Percentiles rank a stretch among this genome's conserved stretches.
phyloP scores from a whole-genome alignment of 352 stramenopile genomes.

The Pythium periplocum region DNA sequence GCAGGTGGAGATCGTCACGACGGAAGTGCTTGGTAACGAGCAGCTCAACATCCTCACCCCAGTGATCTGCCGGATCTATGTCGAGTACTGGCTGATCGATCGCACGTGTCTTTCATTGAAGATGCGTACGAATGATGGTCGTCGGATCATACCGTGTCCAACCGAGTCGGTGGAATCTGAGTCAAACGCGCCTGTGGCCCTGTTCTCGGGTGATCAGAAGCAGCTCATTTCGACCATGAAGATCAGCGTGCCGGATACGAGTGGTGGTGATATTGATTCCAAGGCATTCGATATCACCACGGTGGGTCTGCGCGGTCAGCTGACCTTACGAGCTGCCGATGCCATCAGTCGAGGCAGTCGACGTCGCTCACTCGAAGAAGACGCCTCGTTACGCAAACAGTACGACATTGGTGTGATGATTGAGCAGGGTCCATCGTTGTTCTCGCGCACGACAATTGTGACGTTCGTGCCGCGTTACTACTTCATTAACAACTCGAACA shows the following conservation, averaged over 20 bases:
- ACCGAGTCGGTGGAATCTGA: conserved; percentile 12
- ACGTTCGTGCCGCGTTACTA: conserved; percentile 80
- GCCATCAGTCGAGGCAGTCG: conserved; percentile 30
- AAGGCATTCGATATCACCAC: conserved; percentile 76
- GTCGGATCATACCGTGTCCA: conserved; percentile 33
- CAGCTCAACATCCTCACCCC: conserved; percentile 31
- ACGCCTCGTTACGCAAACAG: conserved; percentile 46
- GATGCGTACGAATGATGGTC: conserved; percentile 62
- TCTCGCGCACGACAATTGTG: conserved; percentile 71
- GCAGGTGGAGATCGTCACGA: conserved; percentile 19
- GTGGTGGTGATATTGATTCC: conserved; percentile 32
- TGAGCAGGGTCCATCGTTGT: conserved; percentile 71
- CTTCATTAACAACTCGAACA: conserved; percentile 68
- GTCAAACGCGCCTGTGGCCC: conserved; percentile 50
- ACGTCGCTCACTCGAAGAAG: conserved; percentile 33
- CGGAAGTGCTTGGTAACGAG: conserved; percentile 8
- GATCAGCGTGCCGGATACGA: conserved; percentile 28
- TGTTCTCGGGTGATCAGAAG: conserved; percentile 66
- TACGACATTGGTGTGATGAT: conserved; percentile 86
- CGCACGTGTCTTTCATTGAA: conserved; percentile 63
- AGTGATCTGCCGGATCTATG: conserved; percentile 66
- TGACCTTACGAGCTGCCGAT: conserved; percentile 47
- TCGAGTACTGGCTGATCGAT: conserved; percentile 84
- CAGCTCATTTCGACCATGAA: conserved; percentile 36
- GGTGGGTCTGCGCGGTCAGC: conserved; percentile 68